A percentile compares a stretch with the other conserved stretches of the same genome.
Evolutionary conservation across 306 rosid species (phyloP).

Genomic region (Malus orientalis): DNA sequence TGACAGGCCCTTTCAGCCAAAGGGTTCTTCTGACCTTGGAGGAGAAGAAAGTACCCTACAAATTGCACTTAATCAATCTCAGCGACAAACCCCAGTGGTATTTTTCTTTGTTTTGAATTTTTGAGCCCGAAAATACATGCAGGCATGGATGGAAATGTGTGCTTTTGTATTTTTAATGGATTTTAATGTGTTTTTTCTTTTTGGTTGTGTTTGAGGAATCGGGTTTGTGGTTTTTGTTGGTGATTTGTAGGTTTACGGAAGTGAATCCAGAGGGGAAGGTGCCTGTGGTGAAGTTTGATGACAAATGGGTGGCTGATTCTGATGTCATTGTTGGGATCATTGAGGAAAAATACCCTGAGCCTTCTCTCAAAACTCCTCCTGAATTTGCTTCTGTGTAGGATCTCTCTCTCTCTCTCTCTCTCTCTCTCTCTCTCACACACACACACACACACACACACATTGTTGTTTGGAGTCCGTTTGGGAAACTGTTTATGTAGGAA

Average conservation of each 20-base stretch:
- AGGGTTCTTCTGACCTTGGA: constrained; percentile 75
- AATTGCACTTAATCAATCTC: constrained; percentile 44
- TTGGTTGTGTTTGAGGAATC: not conserved
- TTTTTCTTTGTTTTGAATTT: not conserved
- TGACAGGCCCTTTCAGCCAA: constrained; percentile 68
- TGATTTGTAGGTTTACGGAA: constrained; percentile 49
- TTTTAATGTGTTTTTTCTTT: not conserved
- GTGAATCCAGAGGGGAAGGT: constrained; percentile 86
- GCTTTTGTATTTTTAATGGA: not conserved
- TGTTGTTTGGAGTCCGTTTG: not conserved
- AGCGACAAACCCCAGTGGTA: constrained; percentile 73
- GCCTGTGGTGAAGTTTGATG: constrained; percentile 64
- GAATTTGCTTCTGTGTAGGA: constrained; percentile 64
- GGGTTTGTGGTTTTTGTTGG: constrained; percentile 10
- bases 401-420: not conserved
- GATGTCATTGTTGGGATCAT: constrained; percentile 68
- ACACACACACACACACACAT: not conserved
- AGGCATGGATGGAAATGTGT: not conserved
- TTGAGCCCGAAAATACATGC: not conserved
- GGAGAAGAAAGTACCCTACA: constrained; percentile 67
- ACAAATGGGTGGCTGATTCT: constrained; percentile 82
- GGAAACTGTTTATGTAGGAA: not conserved
- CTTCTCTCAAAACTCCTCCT: constrained; percentile 53
- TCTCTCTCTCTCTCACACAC: not conserved
- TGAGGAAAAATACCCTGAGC: constrained; percentile 68